Conservation (phyloP, 2,329 filamentous ascomycete species). For the Amauroascus verrucosus region DNA sequence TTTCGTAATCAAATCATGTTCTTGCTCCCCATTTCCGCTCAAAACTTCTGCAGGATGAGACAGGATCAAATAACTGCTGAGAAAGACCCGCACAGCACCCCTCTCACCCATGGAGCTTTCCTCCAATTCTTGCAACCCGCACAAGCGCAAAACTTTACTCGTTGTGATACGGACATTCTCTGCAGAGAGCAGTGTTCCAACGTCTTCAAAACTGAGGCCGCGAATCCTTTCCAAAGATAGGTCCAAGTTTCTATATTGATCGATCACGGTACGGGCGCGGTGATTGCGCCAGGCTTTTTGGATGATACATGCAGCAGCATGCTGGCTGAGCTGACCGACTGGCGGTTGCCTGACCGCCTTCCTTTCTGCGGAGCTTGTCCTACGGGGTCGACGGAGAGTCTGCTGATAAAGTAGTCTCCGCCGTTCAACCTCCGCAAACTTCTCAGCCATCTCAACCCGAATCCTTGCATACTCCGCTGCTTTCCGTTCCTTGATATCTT, state of each 20-base stretch:
- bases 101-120: conserved; percentile 39
- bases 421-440: conserved; percentile 53
- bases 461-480: conserved; percentile 51
- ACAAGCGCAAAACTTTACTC: conserved; percentile 46
- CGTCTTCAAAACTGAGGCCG: conserved; percentile 48
- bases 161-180: conserved; percentile 45
- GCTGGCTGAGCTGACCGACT: conserved; percentile 37
- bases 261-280: conserved; percentile 40
- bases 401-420: conserved; percentile 43
- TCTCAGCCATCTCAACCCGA: conserved; percentile 54
- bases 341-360: conserved; percentile 28
- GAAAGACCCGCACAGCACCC: conserved; percentile 50
- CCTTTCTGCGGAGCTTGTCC: conserved; percentile 31
- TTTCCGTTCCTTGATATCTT: conserved; percentile 55
- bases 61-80: conserved; percentile 53
- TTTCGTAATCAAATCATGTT: conserved; percentile 49
- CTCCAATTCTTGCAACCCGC: conserved; percentile 45
- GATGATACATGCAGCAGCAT: conserved; percentile 47
- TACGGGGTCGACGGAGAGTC: conserved; percentile 41
- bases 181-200: conserved; percentile 47
- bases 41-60: conserved; percentile 52
- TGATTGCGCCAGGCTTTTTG: conserved; percentile 49
- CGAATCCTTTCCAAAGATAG: conserved; percentile 45
- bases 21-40: conserved; percentile 48
- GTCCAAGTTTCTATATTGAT: conserved; percentile 42